phyloP scores from a whole-genome alignment of 345 rosid genomes.

The Rhizophora apiculata region DNA sequence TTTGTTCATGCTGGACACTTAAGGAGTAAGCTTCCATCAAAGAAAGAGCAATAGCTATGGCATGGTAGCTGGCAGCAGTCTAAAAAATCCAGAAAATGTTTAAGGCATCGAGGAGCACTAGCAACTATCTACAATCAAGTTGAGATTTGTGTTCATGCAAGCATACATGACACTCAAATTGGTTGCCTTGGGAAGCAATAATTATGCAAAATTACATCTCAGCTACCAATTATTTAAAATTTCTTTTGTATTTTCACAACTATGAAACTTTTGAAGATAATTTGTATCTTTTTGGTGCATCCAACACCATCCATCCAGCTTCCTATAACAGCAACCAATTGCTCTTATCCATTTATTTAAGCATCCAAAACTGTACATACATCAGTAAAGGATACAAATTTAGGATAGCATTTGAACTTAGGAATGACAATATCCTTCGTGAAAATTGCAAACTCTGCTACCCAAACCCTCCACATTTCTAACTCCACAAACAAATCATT shows the following conservation, averaged over 20 bases:
- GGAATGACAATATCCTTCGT: background rate
- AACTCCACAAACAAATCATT: background rate
- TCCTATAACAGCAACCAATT: background rate
- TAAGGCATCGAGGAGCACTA: background rate
- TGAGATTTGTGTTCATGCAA: background rate
- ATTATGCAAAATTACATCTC: background rate
- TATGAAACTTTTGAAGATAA: too few species aligned
- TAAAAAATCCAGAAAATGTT: constrained; percentile 21
- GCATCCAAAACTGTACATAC: background rate
- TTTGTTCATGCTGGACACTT: constrained; percentile 38
- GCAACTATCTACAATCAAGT: background rate
- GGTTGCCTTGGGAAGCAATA: constrained; percentile 5
- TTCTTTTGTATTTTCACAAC: too few species aligned
- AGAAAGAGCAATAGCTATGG: constrained; percentile 37
- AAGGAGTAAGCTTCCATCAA: constrained; percentile 39
- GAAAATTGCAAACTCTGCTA: background rate
- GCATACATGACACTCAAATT: background rate
- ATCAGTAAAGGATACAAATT: background rate
- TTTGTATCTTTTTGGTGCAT: background rate
- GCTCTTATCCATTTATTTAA: background rate
- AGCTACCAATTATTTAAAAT: too few species aligned
- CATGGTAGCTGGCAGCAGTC: constrained; percentile 44
- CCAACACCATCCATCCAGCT: background rate
- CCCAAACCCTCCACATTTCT: background rate
- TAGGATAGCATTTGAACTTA: background rate